Conservation (phyloP, 345 rosid species). For the Leavenworthia alabamica region DNA sequence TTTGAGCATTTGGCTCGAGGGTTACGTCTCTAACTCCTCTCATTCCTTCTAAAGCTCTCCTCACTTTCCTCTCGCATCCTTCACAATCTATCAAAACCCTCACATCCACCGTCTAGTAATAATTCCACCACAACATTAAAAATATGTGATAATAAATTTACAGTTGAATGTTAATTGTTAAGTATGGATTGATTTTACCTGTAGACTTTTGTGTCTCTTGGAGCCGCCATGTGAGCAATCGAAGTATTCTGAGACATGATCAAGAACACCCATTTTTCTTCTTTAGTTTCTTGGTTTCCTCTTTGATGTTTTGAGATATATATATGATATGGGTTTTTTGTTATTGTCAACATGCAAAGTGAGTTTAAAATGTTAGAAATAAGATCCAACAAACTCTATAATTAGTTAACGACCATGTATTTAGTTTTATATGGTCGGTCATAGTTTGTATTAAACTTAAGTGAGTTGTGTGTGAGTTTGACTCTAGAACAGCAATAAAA, state of each 20-base stretch:
- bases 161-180: too few relatives aligned
- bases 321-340: neutral
- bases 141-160: too few relatives aligned
- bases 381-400: constrained; percentile 21
- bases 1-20: constrained; percentile 73
- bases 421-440: neutral
- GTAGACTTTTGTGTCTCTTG: constrained; percentile 66
- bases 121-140: neutral
- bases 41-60: constrained; percentile 75
- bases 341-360: neutral
- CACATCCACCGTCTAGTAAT: constrained; percentile 78
- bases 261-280: constrained; percentile 69
- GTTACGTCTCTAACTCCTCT: constrained; percentile 71
- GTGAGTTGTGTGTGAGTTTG: constrained; percentile 29
- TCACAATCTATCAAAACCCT: constrained; percentile 89
- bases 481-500: too few relatives aligned
- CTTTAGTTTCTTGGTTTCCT: constrained; percentile 2
- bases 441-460: neutral
- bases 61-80: constrained; percentile 93
- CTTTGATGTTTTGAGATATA: neutral
- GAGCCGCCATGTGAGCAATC: constrained; percentile 62
- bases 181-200: constrained; percentile 44
- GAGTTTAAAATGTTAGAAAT: neutral
- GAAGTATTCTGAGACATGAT: constrained; percentile 70
- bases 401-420: constrained; percentile 22